These are phyloP conservation scores for Aspergillus heteromorphus DNA, from an alignment of 495 filamentous ascomycete genomes.

Conservation along the genomic window DNA sequence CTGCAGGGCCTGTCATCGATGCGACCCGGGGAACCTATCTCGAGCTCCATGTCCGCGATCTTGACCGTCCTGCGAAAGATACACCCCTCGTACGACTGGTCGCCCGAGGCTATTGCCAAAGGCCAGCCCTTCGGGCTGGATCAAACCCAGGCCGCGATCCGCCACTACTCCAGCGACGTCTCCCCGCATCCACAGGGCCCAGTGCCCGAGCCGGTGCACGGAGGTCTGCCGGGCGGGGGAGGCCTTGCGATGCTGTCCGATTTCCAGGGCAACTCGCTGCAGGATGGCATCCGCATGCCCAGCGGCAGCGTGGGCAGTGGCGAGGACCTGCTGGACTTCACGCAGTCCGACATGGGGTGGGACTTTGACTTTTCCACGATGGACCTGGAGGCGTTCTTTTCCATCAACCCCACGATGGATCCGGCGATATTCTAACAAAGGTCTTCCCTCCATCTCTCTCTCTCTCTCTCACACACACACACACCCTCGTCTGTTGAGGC, in stretches of 20 bases:
- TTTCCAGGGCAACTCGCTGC: slow-evolving; percentile 21
- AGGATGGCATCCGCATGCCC: slow-evolving; percentile 19
- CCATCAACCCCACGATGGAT: slow-evolving; percentile 25
- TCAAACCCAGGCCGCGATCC: neutral
- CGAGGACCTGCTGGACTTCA: slow-evolving; percentile 38
- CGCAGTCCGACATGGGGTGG: slow-evolving; percentile 42
- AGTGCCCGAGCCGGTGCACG: neutral
- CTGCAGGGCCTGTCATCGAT: slow-evolving; percentile 29
- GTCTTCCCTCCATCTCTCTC: too few relatives aligned
- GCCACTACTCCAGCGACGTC: neutral
- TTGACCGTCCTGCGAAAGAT: slow-evolving; percentile 32
- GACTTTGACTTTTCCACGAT: slow-evolving; percentile 44
- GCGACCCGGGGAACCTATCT: slow-evolving; percentile 26
- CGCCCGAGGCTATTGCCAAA: neutral
- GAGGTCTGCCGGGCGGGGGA: neutral
- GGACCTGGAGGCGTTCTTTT: slow-evolving; percentile 41
- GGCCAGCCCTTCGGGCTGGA: neutral
- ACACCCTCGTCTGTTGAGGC: neutral
- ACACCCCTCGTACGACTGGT: slow-evolving; percentile 33
- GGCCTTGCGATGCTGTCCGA: slow-evolving; percentile 12
- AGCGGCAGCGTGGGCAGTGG: slow-evolving; percentile 24
- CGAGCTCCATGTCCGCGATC: slow-evolving; percentile 28
- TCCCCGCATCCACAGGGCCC: neutral
- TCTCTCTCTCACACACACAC: too few relatives aligned
- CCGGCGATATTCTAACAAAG: slow-evolving; percentile 3